Evolutionary conservation across 495 filamentous ascomycete species (phyloP).

Genomic region (Xylaria longipes): DNA sequence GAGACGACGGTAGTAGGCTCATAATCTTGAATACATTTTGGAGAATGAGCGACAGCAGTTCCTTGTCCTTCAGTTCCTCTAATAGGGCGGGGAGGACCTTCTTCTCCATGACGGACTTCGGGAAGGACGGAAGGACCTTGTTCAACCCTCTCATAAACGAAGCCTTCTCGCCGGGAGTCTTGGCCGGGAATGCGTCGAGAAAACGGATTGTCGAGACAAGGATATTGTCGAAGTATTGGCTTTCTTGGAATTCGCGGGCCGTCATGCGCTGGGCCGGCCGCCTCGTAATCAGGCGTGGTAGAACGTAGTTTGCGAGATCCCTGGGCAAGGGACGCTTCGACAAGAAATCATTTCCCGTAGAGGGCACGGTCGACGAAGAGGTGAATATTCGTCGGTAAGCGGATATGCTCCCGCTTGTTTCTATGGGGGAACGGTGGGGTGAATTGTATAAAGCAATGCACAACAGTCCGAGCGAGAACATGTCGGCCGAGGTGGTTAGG

Average conservation of each 20-base stretch:
- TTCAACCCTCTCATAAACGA: constrained; percentile 89
- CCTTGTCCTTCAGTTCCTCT: constrained; percentile 91
- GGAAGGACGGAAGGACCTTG: constrained; percentile 86
- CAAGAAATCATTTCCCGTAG: constrained; percentile 80
- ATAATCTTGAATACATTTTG: constrained; percentile 92
- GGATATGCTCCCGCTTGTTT: constrained; percentile 76
- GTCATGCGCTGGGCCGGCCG: constrained; percentile 84
- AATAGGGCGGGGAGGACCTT: constrained; percentile 87
- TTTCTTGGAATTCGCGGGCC: constrained; percentile 91
- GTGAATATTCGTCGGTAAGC: constrained; percentile 83
- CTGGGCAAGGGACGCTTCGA: constrained; percentile 78
- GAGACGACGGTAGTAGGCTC: constrained; percentile 73
- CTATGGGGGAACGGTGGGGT: constrained; percentile 84
- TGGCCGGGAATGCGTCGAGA: constrained; percentile 85
- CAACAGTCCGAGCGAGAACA: constrained; percentile 91
- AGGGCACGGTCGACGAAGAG: constrained; percentile 77
- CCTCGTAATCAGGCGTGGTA: constrained; percentile 84
- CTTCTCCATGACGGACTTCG: constrained; percentile 89
- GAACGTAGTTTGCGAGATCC: constrained; percentile 72
- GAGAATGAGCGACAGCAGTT: constrained; percentile 80
- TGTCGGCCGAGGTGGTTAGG: constrained; percentile 78
- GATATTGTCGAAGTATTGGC: constrained; percentile 94
- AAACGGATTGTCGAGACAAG: constrained; percentile 95
- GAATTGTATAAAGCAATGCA: constrained; percentile 92
- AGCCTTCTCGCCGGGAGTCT: constrained; percentile 87